Base-by-base conservation (phyloP, 371 early-diverging fungal species). In the Mortierella sp. region DNA sequence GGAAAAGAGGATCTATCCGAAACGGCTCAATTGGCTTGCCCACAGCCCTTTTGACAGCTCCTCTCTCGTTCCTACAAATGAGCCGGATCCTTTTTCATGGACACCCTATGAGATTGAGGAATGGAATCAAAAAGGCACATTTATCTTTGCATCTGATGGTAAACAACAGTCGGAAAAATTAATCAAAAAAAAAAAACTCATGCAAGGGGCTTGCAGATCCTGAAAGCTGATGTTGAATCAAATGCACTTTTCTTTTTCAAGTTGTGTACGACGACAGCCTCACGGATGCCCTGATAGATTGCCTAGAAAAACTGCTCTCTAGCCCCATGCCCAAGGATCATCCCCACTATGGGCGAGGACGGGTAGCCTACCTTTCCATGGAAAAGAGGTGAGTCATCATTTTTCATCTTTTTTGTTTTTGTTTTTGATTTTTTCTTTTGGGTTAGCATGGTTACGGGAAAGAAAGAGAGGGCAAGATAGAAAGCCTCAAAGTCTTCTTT, bases 61-160 rank as follows among this genome's bases (percentile, higher is more conserved):
- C n/a, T n/a, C n/a, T n/a, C n/a, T n/a, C n/a, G n/a, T n/a, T 52
- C 1, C 2, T 44, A 1, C 56, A 46, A 21, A 56, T 5, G 60
- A 29, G 23, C 16, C 23, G 1, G 75, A 75, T 44, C 46, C 28
- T 4, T 75, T 64, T 28, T 48, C 48, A 4, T 75, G 76, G 76
- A 50, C 44, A 0, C 21, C 3, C 5, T 37, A 55, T n/a, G 76
- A 75, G 1, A 21, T 46, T 6, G 51, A 48, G 19, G 63, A 66
- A 18, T 75, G 76, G 76, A 66, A 19, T 30, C 47, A 15, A 16
- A 62, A 70, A 15, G 76, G 76, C 4, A 59, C 76, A 3, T 66
- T 67, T 16, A 56, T 75, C 56, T 45, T 75, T 61, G 76, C 67
- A 26, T 70, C 76, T 43, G 76, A 75, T 37, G 76, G 76, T 75